A percentile compares a stretch with the other conserved stretches of the same genome.
Conservation (phyloP, 2,329 filamentous ascomycete genomes). For the Scedosporium boydii region DNA sequence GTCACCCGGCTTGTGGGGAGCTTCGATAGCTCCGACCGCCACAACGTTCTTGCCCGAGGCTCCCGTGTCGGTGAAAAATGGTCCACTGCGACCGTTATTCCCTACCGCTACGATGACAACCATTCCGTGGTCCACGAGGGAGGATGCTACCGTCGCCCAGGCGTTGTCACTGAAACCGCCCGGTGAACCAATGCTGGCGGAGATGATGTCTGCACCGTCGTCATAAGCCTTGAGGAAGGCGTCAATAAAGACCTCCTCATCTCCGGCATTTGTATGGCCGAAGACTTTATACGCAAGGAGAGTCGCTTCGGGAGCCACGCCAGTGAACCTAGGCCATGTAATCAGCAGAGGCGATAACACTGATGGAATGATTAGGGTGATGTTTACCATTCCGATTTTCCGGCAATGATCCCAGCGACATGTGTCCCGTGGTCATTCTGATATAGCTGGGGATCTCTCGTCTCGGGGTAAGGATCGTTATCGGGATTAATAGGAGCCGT, state of each 20-base stretch:
- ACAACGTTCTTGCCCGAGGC: conserved; percentile 31
- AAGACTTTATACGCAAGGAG: conserved; percentile 12
- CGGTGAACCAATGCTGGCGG: conserved; percentile 26
- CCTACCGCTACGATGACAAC: conserved; percentile 41
- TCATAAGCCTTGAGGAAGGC: conserved; percentile 24
- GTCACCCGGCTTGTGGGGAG: conserved; percentile 1
- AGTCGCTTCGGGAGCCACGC: conserved; percentile 15
- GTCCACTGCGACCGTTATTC: conserved; percentile 37
- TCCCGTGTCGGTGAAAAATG: conserved; percentile 34
- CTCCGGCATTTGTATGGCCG: conserved; percentile 9
- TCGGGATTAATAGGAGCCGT: conserved; percentile 4
- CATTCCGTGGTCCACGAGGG: conserved; percentile 33
- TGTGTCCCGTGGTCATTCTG: conserved; percentile 25
- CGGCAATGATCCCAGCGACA: conserved; percentile 19
- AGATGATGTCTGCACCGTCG: conserved; percentile 31
- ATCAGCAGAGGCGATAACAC: not conserved
- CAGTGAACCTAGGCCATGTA: conserved; percentile 7
- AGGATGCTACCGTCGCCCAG: conserved; percentile 30
- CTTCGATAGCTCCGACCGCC: conserved; percentile 30
- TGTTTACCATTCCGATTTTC: conserved; percentile 5
- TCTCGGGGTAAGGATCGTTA: conserved; percentile 7
- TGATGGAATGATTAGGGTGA: not conserved
- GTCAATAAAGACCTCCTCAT: conserved; percentile 22
- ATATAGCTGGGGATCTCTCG: not conserved
- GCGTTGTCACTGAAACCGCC: conserved; percentile 30